Conservation (phyloP, 2,329 filamentous ascomycete genomes). For the Sordariomycetes sp. region DNA sequence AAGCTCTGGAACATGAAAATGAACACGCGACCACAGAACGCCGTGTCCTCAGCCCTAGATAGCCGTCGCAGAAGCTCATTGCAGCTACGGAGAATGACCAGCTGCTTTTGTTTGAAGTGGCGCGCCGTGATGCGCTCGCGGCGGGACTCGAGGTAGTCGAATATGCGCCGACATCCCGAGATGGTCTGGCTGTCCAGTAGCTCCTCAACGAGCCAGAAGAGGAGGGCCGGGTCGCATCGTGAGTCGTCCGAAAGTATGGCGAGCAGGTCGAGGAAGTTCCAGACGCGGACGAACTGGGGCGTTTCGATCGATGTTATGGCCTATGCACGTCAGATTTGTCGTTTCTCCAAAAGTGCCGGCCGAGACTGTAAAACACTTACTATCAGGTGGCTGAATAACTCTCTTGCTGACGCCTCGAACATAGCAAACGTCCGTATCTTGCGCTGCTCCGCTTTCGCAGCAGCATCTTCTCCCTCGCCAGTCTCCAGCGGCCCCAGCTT, state of each 20-base stretch:
- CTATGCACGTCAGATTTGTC: slow-evolving; percentile 28
- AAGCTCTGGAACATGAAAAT: slow-evolving; percentile 99
- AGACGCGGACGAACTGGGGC: slow-evolving; percentile 70
- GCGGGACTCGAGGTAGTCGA: slow-evolving; percentile 90
- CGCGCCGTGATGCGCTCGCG: slow-evolving; percentile 76
- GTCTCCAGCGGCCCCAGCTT: slow-evolving; percentile 12
- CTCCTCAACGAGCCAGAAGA: slow-evolving; percentile 89
- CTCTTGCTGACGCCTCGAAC: slow-evolving; percentile 74
- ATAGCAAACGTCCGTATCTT: slow-evolving; percentile 51
- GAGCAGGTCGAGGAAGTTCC: slow-evolving; percentile 91
- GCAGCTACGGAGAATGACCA: slow-evolving; percentile 86
- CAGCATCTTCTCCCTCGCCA: slow-evolving; percentile 10
- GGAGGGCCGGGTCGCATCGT: slow-evolving; percentile 65
- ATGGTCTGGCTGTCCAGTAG: slow-evolving; percentile 94
- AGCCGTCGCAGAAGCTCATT: slow-evolving; percentile 90
- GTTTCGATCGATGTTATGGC: slow-evolving; percentile 66
- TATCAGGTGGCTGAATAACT: slow-evolving; percentile 68
- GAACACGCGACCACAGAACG: slow-evolving; percentile 94
- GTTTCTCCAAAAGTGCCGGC: neutral
- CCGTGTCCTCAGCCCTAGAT: slow-evolving; percentile 92
- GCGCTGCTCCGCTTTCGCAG: slow-evolving; percentile 18
- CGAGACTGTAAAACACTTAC: slow-evolving; percentile 36
- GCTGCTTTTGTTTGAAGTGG: slow-evolving; percentile 71
- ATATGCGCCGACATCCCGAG: slow-evolving; percentile 78
- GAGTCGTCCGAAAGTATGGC: slow-evolving; percentile 76